These are phyloP conservation scores for Amanita subjunquillea DNA, from an alignment of 768 basidiomycete genomes.

Conservation along the genomic window DNA sequence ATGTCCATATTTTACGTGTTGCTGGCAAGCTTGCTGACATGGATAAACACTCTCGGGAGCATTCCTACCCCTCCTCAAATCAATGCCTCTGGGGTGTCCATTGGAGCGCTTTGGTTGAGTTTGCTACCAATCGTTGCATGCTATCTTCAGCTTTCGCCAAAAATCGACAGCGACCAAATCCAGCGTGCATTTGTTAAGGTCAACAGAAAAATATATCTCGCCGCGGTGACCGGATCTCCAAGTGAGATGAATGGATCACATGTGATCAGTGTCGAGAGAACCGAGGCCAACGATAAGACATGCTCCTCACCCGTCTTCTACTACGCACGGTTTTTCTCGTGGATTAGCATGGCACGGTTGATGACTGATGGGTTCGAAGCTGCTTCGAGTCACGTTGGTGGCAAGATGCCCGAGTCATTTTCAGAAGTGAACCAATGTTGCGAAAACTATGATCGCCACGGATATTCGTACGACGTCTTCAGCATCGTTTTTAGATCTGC, in stretches of 20 bases:
- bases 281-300: conserved; percentile 6
- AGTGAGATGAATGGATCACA: neutral
- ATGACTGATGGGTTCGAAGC: neutral
- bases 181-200: conserved; percentile 12
- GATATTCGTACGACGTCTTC: conserved; percentile 10
- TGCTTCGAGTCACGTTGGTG: neutral
- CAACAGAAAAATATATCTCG: neutral
- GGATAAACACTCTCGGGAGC: conserved; percentile 21
- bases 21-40: conserved; percentile 30
- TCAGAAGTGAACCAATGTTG: conserved; percentile 8
- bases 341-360: conserved; percentile 10
- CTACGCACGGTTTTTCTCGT: conserved; percentile 13
- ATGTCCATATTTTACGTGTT: conserved; percentile 33
- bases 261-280: too few species aligned
- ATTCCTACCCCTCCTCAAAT: conserved; percentile 9
- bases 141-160: conserved; percentile 32
- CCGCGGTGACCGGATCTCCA: conserved; percentile 18
- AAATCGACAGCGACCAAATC: conserved; percentile 25
- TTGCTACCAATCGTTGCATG: conserved; percentile 30
- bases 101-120: conserved; percentile 34
- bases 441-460: conserved; percentile 3
- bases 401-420: neutral
- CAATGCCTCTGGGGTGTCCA: conserved; percentile 24
- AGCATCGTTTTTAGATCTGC: conserved; percentile 11
- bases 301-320: conserved; percentile 13